These are phyloP conservation scores for Pyrenula massariospora DNA, from an alignment of 495 filamentous ascomycete genomes.

Conservation along the genomic window DNA sequence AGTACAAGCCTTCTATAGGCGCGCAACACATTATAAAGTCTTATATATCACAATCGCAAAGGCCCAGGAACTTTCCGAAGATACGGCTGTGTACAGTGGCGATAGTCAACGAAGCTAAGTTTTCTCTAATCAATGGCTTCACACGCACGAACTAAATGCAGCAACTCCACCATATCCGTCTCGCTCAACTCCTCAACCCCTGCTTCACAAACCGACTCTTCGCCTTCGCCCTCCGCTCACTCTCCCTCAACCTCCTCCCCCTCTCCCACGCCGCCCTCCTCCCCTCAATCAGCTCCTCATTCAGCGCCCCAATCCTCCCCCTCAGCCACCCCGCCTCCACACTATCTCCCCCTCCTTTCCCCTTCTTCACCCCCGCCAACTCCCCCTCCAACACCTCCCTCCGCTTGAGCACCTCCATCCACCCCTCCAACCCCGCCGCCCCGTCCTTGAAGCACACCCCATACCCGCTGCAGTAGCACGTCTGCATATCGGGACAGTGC, in stretches of 20 bases:
- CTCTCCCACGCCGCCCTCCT: constrained; percentile 1
- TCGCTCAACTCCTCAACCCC: constrained; percentile 1
- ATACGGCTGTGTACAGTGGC: not conserved
- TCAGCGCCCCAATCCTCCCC: not conserved
- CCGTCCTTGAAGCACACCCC: constrained; percentile 50
- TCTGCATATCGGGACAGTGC: constrained; percentile 50
- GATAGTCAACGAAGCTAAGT: not conserved
- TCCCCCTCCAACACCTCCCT: constrained; percentile 1
- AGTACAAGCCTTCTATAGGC: too few relatives aligned
- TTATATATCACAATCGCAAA: not conserved
- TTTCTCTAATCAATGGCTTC: not conserved
- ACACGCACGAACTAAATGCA: not conserved
- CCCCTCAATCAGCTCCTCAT: constrained; percentile 4
- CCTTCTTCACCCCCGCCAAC: not conserved
- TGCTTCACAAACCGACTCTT: constrained; percentile 1
- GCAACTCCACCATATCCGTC: not conserved
- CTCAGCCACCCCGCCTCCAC: not conserved
- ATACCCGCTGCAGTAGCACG: constrained; percentile 69
- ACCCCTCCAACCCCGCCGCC: not conserved
- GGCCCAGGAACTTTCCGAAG: not conserved
- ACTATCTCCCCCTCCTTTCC: not conserved
- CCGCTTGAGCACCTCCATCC: not conserved
- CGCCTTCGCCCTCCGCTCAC: not conserved
- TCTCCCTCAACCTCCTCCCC: constrained; percentile 1
- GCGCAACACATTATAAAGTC: too few relatives aligned